These are phyloP conservation scores for Pseudogymnoascus sp. DNA, from an alignment of 2,329 filamentous ascomycete species.

Conservation along the genomic window DNA sequence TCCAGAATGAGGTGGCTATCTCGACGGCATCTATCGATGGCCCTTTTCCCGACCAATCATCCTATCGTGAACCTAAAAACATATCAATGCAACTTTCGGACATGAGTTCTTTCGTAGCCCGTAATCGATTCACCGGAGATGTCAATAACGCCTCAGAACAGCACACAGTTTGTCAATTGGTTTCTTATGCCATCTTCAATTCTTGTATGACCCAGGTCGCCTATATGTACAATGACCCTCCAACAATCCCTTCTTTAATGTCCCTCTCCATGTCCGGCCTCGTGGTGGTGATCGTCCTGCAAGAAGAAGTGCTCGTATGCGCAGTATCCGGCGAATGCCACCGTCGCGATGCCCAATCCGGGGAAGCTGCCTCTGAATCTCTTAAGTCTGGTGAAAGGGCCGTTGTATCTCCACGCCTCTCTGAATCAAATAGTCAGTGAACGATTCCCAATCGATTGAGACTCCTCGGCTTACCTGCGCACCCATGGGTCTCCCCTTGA, in stretches of 20 bases:
- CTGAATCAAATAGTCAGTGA: constrained; percentile 41
- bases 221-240: constrained; percentile 34
- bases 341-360: constrained; percentile 84
- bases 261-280: constrained; percentile 43
- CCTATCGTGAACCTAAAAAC: neutral
- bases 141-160: neutral
- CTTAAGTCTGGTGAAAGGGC: constrained; percentile 80
- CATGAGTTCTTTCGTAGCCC: neutral
- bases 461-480: constrained; percentile 44
- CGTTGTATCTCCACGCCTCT: constrained; percentile 91
- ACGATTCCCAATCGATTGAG: neutral
- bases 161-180: neutral
- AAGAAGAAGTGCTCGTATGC: constrained; percentile 84
- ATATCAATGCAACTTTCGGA: neutral
- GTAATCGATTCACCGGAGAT: neutral
- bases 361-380: constrained; percentile 83
- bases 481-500: constrained; percentile 60
- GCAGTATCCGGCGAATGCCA: constrained; percentile 86
- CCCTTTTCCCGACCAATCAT: neutral
- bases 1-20: neutral
- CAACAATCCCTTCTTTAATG: constrained; percentile 38
- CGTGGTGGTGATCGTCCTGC: constrained; percentile 57
- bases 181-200: constrained; percentile 14
- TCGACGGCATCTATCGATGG: too few relatives aligned
- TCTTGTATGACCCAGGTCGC: constrained; percentile 10